Conservation (phyloP, 2,329 filamentous ascomycete genomes). For the Clarireedia paspali region DNA sequence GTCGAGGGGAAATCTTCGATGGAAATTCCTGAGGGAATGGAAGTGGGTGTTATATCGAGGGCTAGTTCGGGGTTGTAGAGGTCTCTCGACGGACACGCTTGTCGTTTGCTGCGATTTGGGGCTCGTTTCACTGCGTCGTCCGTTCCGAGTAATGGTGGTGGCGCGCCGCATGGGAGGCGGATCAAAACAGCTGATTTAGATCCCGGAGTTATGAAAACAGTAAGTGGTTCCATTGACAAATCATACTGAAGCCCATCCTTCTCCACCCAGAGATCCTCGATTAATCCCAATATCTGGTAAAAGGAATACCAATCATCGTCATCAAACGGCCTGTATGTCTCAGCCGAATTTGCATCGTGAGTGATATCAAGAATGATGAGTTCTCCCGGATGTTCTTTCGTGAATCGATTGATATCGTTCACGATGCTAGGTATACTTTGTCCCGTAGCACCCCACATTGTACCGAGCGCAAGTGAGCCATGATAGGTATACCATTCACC, state of each 20-base stretch:
- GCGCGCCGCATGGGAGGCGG: constrained; percentile 11
- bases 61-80: background rate
- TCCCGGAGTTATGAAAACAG: constrained; percentile 16
- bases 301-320: constrained; percentile 14
- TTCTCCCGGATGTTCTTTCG: constrained; percentile 16
- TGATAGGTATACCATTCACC: constrained; percentile 15
- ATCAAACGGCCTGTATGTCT: background rate
- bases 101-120: background rate
- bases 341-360: constrained; percentile 14
- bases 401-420: constrained; percentile 20
- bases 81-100: background rate
- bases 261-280: constrained; percentile 17
- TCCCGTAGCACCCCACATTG: constrained; percentile 10
- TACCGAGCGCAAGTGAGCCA: background rate
- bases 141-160: background rate
- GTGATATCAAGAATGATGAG: constrained; percentile 21
- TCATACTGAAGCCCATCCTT: constrained; percentile 9
- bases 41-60: background rate
- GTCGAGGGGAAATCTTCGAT: too few species aligned
- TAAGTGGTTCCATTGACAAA: constrained; percentile 14
- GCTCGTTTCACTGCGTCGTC: background rate
- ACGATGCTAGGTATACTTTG: constrained; percentile 14
- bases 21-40: too few species aligned
- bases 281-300: constrained; percentile 8
- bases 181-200: constrained; percentile 19